Conservation (phyloP, 2,329 filamentous ascomycete genomes). For the Claviceps paspali region DNA sequence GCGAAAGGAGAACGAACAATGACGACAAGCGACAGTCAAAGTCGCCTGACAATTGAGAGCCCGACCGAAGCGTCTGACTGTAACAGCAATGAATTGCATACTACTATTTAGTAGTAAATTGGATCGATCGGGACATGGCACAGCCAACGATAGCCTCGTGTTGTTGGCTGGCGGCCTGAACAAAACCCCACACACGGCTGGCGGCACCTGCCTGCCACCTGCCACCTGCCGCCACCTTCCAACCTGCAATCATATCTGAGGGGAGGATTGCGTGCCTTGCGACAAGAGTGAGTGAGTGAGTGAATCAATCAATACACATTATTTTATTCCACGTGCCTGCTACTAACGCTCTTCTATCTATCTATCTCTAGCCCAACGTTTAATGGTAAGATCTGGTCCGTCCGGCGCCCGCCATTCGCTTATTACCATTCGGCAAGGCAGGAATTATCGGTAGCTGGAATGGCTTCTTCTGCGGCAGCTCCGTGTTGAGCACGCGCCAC, state of each 20-base stretch:
- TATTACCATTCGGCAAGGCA: conserved; percentile 16
- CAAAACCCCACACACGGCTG: conserved; percentile 1
- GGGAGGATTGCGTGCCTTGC: too few species aligned
- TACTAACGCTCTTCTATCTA: not conserved
- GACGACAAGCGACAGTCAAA: too few species aligned
- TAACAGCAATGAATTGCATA: too few species aligned
- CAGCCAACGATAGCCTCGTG: not conserved
- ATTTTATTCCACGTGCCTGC: not conserved
- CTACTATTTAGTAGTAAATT: too few species aligned
- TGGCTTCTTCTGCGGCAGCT: conserved; percentile 29
- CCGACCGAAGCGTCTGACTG: too few species aligned
- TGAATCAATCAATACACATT: not conserved
- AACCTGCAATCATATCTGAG: too few species aligned
- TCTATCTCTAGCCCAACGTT: too few species aligned
- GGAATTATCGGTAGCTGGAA: conserved; percentile 21
- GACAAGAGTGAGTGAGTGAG: too few species aligned
- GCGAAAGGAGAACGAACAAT: too few species aligned
- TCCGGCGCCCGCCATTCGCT: conserved; percentile 15
- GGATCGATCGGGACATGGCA: too few species aligned
- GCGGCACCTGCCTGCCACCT: not conserved
- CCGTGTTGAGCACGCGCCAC: conserved; percentile 55
- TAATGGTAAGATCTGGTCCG: conserved; percentile 11
- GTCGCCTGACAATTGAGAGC: too few species aligned
- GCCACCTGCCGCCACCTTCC: not conserved
- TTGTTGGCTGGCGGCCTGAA: not conserved